Evolutionary conservation across 257 asterid genomes (phyloP), one percentile per base, ranked within the genome.

Genomic region (Solanum lycopersicoides): DNA sequence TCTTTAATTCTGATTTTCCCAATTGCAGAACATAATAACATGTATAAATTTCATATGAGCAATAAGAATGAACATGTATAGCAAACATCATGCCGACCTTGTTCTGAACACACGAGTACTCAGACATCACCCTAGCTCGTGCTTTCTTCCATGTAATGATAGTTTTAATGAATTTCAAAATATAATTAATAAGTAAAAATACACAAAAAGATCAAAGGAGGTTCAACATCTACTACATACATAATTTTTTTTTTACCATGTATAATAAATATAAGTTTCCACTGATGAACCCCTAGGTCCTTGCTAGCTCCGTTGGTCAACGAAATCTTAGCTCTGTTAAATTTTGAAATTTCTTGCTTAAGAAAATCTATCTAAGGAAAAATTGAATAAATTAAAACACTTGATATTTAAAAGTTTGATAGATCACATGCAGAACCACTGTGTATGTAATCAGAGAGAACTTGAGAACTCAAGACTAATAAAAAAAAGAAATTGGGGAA

Each of bases 11-110:
- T 35, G 6, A 35, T 35, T 35, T 35, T 35, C 37, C 5, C 37
- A 35, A 35, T 50, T 16, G 7, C 59, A 50, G 18, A 50, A 50
- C 20, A 14, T 50, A 35, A 35, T 35, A 35, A 35, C 37, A 35
- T 35, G 59, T 5, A 50, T 50, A 50, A 50, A 50, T 50, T 50
- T 50, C 20, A 50, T 50, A 14, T 50, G 16, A 50, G 59, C 20
- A 5, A 56, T 56, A 93, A 80, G 93, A 71, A 53, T 93, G 93
- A 73, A 93, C 94, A 75, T 92, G 93, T 4, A 93, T 95, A 25
- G 95, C 47, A 35, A 92, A 91, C 2, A 92, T 92, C 9, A 93
- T 20, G 35, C 92, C 94, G 5, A 92, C 94, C 84, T 91, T 94
- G 91, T 89, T 4, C 47, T 89, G 7, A 41, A 92, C 93, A 32